A percentile compares a stretch with the other conserved stretches of the same genome.
phyloP scores from a whole-genome alignment of 1,284 basidiomycete genomes.

The Ceratobasidium sp. region DNA sequence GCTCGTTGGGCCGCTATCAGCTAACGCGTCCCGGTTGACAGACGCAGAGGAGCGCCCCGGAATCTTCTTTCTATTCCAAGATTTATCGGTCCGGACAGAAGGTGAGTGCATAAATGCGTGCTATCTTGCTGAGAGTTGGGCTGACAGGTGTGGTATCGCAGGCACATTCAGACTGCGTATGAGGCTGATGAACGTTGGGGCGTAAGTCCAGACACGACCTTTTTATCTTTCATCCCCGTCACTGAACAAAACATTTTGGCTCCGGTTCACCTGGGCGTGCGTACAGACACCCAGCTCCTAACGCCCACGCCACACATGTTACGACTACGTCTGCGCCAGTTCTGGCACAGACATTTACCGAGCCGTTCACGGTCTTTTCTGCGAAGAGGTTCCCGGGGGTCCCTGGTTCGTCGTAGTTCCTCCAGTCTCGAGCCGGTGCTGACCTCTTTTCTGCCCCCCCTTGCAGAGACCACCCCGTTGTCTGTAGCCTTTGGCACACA shows the following conservation, averaged over 20 bases:
- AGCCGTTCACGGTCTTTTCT: conserved; percentile 91
- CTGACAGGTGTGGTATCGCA: conserved; percentile 50
- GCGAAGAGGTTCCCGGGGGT: conserved; percentile 95
- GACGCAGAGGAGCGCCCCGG: conserved; percentile 87
- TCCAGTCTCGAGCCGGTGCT: conserved; percentile 24
- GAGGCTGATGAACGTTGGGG: conserved; percentile 87
- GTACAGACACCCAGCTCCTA: conserved; percentile 76
- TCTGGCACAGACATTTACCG: conserved; percentile 86
- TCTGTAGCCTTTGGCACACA: conserved; percentile 93
- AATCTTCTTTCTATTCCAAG: conserved; percentile 90
- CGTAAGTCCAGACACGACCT: conserved; percentile 65
- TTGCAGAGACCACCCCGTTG: conserved; percentile 83
- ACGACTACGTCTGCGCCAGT: conserved; percentile 75
- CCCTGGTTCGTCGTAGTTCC: conserved; percentile 70
- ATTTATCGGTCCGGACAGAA: conserved; percentile 89
- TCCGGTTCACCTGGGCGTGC: conserved; percentile 16
- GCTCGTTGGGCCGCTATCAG: conserved; percentile 86
- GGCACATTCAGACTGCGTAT: conserved; percentile 83
- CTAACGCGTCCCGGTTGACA: conserved; percentile 83
- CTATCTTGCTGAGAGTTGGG: neutral
- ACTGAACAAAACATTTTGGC: conserved; percentile 25
- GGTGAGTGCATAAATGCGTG: conserved; percentile 60
- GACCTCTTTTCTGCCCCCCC: conserved; percentile 46
- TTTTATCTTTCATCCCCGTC: conserved; percentile 41
- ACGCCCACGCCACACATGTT: conserved; percentile 73